Conservation (phyloP, 108 stramenopile genomes). For the Discostella pseudostelligera region DNA sequence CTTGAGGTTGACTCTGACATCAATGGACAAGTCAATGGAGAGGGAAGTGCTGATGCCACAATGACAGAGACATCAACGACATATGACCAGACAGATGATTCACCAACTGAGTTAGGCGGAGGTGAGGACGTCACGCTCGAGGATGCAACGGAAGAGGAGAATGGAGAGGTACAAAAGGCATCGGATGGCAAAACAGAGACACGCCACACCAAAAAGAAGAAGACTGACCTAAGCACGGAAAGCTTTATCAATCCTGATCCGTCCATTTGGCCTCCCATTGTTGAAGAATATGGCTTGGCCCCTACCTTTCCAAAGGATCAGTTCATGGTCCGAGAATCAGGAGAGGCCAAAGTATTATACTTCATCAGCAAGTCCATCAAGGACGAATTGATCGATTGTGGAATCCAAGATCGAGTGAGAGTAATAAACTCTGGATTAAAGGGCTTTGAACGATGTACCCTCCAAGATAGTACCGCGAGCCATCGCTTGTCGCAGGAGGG, state of each 20-base stretch:
- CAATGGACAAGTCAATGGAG: constrained; percentile 10
- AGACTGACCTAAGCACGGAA: constrained; percentile 53
- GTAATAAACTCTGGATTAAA: constrained; percentile 82
- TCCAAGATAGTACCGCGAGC: constrained; percentile 45
- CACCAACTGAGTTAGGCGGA: constrained; percentile 19
- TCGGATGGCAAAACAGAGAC: constrained; percentile 33
- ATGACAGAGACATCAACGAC: constrained; percentile 10
- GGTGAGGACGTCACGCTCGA: constrained; percentile 4
- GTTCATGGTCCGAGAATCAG: constrained; percentile 69
- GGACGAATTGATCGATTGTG: constrained; percentile 60
- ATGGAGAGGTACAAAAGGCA: constrained; percentile 25
- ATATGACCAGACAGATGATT: constrained; percentile 12
- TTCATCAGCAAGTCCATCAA: constrained; percentile 71
- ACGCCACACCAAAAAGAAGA: constrained; percentile 38
- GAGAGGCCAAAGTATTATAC: constrained; percentile 76
- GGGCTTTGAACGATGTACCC: constrained; percentile 69
- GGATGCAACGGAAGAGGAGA: constrained; percentile 12
- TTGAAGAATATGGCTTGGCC: constrained; percentile 71
- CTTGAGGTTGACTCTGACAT: constrained; percentile 21
- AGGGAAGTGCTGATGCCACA: constrained; percentile 11
- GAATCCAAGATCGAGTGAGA: constrained; percentile 69
- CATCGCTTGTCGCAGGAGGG: constrained; percentile 82
- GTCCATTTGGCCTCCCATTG: constrained; percentile 55
- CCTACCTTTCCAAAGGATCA: constrained; percentile 65
- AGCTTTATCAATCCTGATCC: constrained; percentile 69